Evolutionary conservation across 345 rosid species (phyloP).

Genomic region (Sisymbrium altissimum): DNA sequence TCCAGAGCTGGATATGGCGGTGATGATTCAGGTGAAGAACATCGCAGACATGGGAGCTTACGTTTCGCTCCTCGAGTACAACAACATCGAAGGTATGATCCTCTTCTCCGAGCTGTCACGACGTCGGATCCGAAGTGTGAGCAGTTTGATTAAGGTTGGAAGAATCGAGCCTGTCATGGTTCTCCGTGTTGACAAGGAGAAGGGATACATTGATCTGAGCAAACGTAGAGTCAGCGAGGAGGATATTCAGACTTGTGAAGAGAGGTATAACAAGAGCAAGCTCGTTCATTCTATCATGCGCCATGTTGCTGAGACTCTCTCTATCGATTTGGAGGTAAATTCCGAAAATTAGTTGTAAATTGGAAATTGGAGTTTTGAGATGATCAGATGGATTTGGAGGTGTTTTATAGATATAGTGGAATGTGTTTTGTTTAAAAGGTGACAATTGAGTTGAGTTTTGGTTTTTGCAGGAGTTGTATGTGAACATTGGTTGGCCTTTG

Average conservation of each 20-base stretch:
- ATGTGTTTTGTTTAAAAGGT: neutral
- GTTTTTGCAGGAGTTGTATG: constrained; percentile 66
- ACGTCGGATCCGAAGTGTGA: constrained; percentile 96
- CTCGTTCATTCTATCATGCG: constrained; percentile 99
- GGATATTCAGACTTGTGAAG: constrained; percentile 91
- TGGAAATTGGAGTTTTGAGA: neutral
- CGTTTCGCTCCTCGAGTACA: constrained; percentile 92
- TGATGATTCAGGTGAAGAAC: constrained; percentile 96
- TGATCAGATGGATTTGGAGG: neutral
- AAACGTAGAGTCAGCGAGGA: constrained; percentile 93
- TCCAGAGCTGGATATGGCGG: constrained; percentile 98
- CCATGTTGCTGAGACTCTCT: constrained; percentile 89
- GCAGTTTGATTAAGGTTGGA: constrained; percentile 91
- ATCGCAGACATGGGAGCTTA: constrained; percentile 99
- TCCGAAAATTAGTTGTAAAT: neutral
- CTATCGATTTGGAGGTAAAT: constrained; percentile 79
- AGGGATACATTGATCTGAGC: constrained; percentile 94
- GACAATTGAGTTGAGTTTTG: neutral
- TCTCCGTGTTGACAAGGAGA: constrained; percentile 93
- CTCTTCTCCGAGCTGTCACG: constrained; percentile 98
- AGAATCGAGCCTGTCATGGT: constrained; percentile 99
- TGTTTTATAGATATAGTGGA: neutral
- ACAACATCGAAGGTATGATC: constrained; percentile 96
- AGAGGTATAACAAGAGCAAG: constrained; percentile 97
- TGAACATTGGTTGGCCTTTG: constrained; percentile 90